Conservation (phyloP, 768 basidiomycete species). For the Russula foetens region DNA sequence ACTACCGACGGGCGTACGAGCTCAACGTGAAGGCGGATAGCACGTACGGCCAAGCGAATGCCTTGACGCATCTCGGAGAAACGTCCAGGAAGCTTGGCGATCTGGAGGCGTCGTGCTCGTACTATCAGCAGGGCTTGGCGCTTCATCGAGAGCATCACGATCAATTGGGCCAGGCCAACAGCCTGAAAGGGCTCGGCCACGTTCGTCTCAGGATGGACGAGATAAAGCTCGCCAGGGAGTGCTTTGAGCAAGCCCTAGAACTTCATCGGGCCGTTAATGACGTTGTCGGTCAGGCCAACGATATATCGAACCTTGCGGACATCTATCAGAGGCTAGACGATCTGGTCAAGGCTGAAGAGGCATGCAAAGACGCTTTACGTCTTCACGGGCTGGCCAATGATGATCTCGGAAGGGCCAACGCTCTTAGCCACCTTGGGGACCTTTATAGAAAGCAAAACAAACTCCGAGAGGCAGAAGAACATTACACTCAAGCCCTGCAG, state of each 20-base stretch:
- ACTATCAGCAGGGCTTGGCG: neutral
- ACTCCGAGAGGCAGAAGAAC: neutral
- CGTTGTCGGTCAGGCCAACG: slow-evolving; percentile 15
- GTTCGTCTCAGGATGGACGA: slow-evolving; percentile 7
- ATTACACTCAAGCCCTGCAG: neutral
- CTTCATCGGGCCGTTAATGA: slow-evolving; percentile 8
- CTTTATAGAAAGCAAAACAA: slow-evolving; percentile 12
- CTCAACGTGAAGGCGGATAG: neutral
- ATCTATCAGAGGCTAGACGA: slow-evolving; percentile 7
- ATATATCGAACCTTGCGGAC: slow-evolving; percentile 4
- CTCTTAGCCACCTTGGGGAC: slow-evolving; percentile 10
- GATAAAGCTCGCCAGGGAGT: neutral
- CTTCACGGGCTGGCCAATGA: slow-evolving; percentile 8
- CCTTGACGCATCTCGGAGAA: slow-evolving; percentile 12
- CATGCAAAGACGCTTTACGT: neutral
- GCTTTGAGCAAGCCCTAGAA: slow-evolving; percentile 3
- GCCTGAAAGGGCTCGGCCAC: slow-evolving; percentile 10
- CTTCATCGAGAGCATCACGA: neutral
- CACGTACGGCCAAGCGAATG: slow-evolving; percentile 14
- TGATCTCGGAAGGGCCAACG: slow-evolving; percentile 11
- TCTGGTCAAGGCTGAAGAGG: neutral
- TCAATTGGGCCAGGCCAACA: slow-evolving; percentile 11
- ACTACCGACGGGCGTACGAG: slow-evolving; percentile 4
- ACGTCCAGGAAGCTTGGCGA: slow-evolving; percentile 9
- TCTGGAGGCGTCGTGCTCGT: neutral